Evolutionary conservation across 2,329 filamentous ascomycete species (phyloP).

Genomic region (Coniochaeta ligniaria): DNA sequence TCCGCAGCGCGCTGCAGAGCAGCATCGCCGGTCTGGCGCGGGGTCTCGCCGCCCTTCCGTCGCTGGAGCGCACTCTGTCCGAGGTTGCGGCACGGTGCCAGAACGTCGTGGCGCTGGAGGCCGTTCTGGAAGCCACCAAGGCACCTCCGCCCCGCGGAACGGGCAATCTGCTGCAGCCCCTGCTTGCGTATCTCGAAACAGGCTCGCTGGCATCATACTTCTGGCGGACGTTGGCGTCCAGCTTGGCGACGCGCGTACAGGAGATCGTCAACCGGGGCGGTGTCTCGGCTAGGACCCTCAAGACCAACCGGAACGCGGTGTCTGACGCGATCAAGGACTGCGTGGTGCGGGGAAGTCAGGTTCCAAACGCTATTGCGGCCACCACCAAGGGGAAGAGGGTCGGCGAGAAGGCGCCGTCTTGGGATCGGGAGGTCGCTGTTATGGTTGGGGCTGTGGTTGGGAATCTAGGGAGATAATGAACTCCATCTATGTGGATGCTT

Average conservation of each 20-base stretch:
- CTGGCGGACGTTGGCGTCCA: slow-evolving; percentile 81
- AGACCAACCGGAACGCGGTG: slow-evolving; percentile 66
- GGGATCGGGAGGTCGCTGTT: slow-evolving; percentile 89
- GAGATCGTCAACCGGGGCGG: slow-evolving; percentile 81
- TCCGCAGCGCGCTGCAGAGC: slow-evolving; percentile 73
- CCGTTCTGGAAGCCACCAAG: slow-evolving; percentile 62
- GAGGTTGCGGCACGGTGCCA: slow-evolving; percentile 83
- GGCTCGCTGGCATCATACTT: slow-evolving; percentile 84
- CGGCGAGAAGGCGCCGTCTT: slow-evolving; percentile 39
- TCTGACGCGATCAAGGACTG: slow-evolving; percentile 75
- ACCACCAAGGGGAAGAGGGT: slow-evolving; percentile 30
- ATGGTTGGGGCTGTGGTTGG: slow-evolving; percentile 82
- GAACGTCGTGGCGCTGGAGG: slow-evolving; percentile 82
- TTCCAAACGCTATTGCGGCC: slow-evolving; percentile 48
- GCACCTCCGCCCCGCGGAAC: slow-evolving; percentile 50
- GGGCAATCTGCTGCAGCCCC: slow-evolving; percentile 57
- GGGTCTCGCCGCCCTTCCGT: slow-evolving; percentile 72
- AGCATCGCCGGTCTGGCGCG: slow-evolving; percentile 69
- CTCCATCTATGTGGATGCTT: not conserved
- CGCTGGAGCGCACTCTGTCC: slow-evolving; percentile 70
- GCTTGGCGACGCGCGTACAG: slow-evolving; percentile 68
- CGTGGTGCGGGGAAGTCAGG: slow-evolving; percentile 68
- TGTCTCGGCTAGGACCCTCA: slow-evolving; percentile 73
- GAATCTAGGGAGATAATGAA: slow-evolving; percentile 35
- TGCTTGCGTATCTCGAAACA: slow-evolving; percentile 77